A percentile compares a stretch with the other conserved stretches of the same genome.
phyloP scores from a whole-genome alignment of 768 basidiomycete species.

The Trametes cinnabarina region DNA sequence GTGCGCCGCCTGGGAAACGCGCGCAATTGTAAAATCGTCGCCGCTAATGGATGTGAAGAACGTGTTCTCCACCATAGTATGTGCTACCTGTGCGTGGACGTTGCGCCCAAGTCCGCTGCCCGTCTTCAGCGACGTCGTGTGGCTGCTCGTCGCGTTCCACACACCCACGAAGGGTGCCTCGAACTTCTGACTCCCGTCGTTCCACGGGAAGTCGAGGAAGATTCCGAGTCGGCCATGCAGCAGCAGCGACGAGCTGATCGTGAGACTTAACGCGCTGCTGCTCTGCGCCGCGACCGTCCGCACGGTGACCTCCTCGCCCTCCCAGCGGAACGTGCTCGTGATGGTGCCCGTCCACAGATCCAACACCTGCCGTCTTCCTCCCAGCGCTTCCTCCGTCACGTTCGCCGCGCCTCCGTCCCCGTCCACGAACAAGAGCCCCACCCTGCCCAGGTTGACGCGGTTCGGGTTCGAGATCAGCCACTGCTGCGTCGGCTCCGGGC shows the following conservation, averaged over 20 bases:
- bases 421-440: constrained; percentile 46
- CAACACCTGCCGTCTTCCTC: constrained; percentile 38
- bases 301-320: constrained; percentile 38
- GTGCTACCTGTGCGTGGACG: constrained; percentile 39
- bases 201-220: constrained; percentile 62
- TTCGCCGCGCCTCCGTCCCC: constrained; percentile 27
- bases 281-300: constrained; percentile 40
- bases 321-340: constrained; percentile 43
- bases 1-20: constrained; percentile 44
- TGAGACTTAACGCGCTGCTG: constrained; percentile 41
- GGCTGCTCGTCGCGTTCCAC: constrained; percentile 46
- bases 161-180: constrained; percentile 56
- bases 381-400: constrained; percentile 40
- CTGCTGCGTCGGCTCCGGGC: constrained; percentile 43
- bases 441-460: constrained; percentile 51
- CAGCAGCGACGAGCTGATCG: constrained; percentile 42
- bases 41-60: constrained; percentile 45
- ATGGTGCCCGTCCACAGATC: constrained; percentile 58
- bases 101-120: constrained; percentile 15
- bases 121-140: constrained; percentile 41
- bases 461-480: constrained; percentile 62
- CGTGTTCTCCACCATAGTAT: constrained; percentile 39
- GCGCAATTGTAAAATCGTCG: constrained; percentile 37
- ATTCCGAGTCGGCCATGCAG: constrained; percentile 39
- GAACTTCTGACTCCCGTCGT: constrained; percentile 55